These are phyloP conservation scores for Hericium erinaceus DNA, from an alignment of 768 basidiomycete species.

Conservation along the genomic window DNA sequence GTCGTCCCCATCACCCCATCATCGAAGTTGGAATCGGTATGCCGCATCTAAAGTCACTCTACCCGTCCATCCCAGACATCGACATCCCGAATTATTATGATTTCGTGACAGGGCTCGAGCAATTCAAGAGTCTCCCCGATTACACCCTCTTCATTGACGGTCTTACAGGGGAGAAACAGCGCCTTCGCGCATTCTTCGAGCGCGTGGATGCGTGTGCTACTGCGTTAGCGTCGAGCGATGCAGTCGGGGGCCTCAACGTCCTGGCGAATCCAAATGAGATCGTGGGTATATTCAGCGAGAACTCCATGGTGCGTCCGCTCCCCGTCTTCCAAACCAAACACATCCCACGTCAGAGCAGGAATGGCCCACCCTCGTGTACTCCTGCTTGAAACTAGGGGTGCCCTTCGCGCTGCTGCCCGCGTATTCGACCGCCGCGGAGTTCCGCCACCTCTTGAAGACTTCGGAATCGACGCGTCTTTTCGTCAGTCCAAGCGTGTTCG, in stretches of 20 bases:
- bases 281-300: conserved; percentile 65
- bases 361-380: conserved; percentile 39
- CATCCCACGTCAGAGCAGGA: conserved; percentile 29
- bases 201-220: not conserved
- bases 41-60: not conserved
- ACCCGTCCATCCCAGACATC: not conserved
- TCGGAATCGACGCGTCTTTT: conserved; percentile 45
- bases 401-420: conserved; percentile 48
- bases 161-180: not conserved
- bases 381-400: conserved; percentile 37
- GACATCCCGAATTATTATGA: not conserved
- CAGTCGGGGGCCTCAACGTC: not conserved
- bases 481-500: conserved; percentile 37
- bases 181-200: not conserved
- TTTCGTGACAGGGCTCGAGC: not conserved
- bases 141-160: not conserved
- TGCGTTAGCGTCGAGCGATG: conserved; percentile 21
- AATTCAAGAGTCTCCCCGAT: not conserved
- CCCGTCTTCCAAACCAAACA: not conserved
- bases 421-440: conserved; percentile 48
- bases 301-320: conserved; percentile 44
- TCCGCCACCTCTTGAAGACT: conserved; percentile 40
- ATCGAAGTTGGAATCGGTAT: not conserved
- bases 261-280: conserved; percentile 36
- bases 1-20: no score